Base-by-base conservation (phyloP, 805 yeast genomes). In the Candida easanensis region DNA sequence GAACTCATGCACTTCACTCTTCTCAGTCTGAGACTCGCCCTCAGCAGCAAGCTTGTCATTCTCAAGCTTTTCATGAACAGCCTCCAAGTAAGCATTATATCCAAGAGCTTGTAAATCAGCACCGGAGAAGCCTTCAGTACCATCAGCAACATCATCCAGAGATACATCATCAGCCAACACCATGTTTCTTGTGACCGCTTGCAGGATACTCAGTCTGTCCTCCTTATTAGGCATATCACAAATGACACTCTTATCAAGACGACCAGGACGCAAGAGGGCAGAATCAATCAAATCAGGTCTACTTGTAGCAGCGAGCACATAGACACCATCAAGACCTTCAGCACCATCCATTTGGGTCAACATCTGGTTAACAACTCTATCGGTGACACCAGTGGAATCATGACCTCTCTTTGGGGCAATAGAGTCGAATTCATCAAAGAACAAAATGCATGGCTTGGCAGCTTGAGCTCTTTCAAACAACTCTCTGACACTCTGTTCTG, bases 301-400 rank as follows among this genome's bases (percentile, higher is more conserved):
- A 54, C 93, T 82, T 0, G 98, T 93, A 1, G 98, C 99, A 0
- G 98, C 98, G 20, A 93, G 70, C 0, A 93, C 96, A 60, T 93
- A 91, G 2, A 93, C 98, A 3, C 98, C 97, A 56, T 90, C 97
- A 22, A 90, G 70, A 0, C 98, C 97, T 63, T 93, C 98, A 1
- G 98, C 98, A 68, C 99, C 99, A 64, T 93, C 99, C 96, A 93
- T 90, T 61, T 93, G 97, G 0, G 99, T 93, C 56, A 93, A 75
- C 79, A 93, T 78, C 61, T 93, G 99, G 65, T 93, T 93, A 20
- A 93, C 99, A 32, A 93, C 97, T 54, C 99, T 76, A 62, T 93
- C 99, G 3, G 98, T 93, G 4, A 93, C 98, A 44, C 98, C 98
- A 0, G 98, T 90, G 1, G 96, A 87, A 61, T 91, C 99, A 57